phyloP scores from a whole-genome alignment of 345 rosid genomes.

The Mangifera indica region DNA sequence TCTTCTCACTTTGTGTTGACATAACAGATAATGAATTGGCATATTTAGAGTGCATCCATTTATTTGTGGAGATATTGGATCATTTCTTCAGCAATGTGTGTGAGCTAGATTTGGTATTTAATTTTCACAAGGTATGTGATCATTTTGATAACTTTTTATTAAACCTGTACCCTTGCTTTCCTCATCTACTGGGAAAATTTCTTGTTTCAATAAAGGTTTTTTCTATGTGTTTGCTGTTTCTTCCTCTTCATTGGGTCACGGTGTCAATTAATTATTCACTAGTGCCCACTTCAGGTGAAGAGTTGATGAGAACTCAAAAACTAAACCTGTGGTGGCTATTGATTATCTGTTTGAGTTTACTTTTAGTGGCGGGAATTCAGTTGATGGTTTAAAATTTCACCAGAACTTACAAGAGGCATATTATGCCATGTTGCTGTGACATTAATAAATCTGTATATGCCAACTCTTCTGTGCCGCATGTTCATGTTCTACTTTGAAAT shows the following conservation, averaged over 20 bases:
- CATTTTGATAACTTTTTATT: background rate
- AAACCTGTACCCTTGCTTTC: background rate
- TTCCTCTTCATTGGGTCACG: background rate
- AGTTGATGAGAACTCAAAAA: background rate
- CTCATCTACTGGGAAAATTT: slow-evolving; percentile 4
- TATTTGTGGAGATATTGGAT: slow-evolving; percentile 94
- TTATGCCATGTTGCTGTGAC: background rate
- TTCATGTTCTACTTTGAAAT: background rate
- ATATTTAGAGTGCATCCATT: slow-evolving; percentile 87
- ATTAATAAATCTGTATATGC: background rate
- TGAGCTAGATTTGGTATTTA: slow-evolving; percentile 94
- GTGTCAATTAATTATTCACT: background rate
- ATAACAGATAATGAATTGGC: slow-evolving; percentile 95
- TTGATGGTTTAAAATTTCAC: background rate
- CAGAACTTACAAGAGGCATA: background rate
- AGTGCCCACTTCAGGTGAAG: background rate
- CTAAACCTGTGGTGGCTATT: background rate
- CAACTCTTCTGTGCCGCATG: background rate
- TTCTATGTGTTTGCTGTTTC: background rate
- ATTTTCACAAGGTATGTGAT: slow-evolving; percentile 81
- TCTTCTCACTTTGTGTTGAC: slow-evolving; percentile 93
- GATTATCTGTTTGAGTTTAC: background rate
- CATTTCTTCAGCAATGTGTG: slow-evolving; percentile 99
- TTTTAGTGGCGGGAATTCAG: background rate
- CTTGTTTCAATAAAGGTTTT: background rate